Evolutionary conservation across 225 moss, liverwort and hornwort genomes (phyloP).

Genomic region (Marchantia paleacea): DNA sequence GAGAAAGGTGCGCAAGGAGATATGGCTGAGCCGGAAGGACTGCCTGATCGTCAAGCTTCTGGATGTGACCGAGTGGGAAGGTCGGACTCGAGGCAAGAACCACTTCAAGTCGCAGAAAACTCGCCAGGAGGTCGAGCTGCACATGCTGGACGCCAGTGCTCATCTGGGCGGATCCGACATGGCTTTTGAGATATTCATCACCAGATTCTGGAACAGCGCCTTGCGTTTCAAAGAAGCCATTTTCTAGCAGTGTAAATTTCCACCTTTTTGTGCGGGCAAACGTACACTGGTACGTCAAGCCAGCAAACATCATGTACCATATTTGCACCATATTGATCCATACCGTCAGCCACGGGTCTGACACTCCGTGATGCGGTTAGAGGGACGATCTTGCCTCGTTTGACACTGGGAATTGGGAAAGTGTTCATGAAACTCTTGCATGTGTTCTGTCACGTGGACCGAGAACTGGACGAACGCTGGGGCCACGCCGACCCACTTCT

Average conservation of each 20-base stretch:
- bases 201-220: slow-evolving; percentile 25
- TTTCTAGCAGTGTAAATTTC: not conserved
- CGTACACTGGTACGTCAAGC: no score
- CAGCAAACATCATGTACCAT: no score
- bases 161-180: slow-evolving; percentile 12
- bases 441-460: no score
- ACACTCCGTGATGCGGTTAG: no score
- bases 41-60: slow-evolving; percentile 19
- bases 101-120: slow-evolving; percentile 21
- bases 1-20: slow-evolving; percentile 22
- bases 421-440: no score
- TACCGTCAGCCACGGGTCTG: no score
- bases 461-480: no score
- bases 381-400: no score
- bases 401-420: no score
- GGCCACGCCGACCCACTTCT: no score
- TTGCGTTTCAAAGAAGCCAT: slow-evolving; percentile 17
- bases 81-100: slow-evolving; percentile 9
- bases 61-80: slow-evolving; percentile 28
- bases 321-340: no score
- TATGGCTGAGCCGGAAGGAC: slow-evolving; percentile 2
- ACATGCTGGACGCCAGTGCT: slow-evolving; percentile 17
- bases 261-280: no score
- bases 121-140: slow-evolving; percentile 19
- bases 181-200: slow-evolving; percentile 20